Conservation (phyloP, 768 basidiomycete genomes). For the Russula brevipes region DNA sequence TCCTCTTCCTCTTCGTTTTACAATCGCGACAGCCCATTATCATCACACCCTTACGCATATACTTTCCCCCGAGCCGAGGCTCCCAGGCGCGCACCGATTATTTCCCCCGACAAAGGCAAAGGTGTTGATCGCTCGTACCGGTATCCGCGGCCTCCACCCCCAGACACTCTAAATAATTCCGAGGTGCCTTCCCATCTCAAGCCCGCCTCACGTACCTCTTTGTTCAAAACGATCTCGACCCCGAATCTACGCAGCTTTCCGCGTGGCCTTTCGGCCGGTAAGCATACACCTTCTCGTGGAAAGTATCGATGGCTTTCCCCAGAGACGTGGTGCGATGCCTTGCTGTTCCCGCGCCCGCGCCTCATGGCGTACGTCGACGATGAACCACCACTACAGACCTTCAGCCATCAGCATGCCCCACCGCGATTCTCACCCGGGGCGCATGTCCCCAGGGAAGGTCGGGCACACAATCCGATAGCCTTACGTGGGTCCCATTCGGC, state of each 20-base stretch:
- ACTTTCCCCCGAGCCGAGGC: conserved; percentile 28
- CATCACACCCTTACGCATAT: conserved; percentile 51
- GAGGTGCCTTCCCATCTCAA: conserved; percentile 31
- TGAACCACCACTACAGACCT: conserved; percentile 21
- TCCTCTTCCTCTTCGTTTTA: conserved; percentile 25
- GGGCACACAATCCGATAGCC: neutral
- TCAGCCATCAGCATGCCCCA: neutral
- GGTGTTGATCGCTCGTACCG: conserved; percentile 26
- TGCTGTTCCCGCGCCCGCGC: conserved; percentile 71
- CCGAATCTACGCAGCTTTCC: conserved; percentile 49
- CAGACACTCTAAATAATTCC: conserved; percentile 38
- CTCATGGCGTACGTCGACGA: conserved; percentile 47
- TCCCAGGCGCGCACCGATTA: conserved; percentile 20
- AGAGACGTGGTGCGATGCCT: conserved; percentile 78
- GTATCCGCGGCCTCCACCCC: conserved; percentile 19
- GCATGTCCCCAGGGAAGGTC: neutral
- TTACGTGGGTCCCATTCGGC: conserved; percentile 10
- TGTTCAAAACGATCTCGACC: conserved; percentile 59
- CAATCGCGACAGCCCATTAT: conserved; percentile 20
- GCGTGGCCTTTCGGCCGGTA: conserved; percentile 16
- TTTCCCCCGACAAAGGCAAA: conserved; percentile 26
- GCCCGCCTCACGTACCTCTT: conserved; percentile 29
- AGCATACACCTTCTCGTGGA: conserved; percentile 34
- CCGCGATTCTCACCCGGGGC: conserved; percentile 1
- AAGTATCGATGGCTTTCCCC: conserved; percentile 66